These are phyloP conservation scores for Epicoccum nigrum DNA, from an alignment of 2,329 filamentous ascomycete species.

Conservation along the genomic window DNA sequence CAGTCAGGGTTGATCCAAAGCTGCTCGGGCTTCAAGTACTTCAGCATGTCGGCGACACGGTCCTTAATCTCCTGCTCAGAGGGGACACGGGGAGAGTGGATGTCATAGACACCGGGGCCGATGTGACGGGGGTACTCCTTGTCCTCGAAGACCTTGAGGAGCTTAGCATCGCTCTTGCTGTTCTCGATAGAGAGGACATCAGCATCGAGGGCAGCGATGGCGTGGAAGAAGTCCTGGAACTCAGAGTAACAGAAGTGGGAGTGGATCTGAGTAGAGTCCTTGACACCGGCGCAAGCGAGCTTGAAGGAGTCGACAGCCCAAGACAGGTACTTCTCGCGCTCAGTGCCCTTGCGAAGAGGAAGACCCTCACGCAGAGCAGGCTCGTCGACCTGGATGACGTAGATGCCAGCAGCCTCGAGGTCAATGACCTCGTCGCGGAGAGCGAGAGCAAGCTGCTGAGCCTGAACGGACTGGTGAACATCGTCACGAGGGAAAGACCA, in stretches of 20 bases:
- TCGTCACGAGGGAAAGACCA: slow-evolving; percentile 99
- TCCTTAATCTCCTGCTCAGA: slow-evolving; percentile 98
- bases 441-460: slow-evolving; percentile 96
- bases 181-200: slow-evolving; percentile 99
- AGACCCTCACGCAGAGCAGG: slow-evolving; percentile 99
- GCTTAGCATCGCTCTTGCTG: slow-evolving; percentile 99
- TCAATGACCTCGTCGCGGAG: slow-evolving; percentile 98
- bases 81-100: slow-evolving; percentile 98
- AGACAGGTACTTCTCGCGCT: slow-evolving; percentile 94
- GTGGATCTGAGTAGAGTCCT: slow-evolving; percentile 98
- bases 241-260: slow-evolving; percentile 99
- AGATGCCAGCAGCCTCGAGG: slow-evolving; percentile 94
- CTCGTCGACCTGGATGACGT: slow-evolving; percentile 99
- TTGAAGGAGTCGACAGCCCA: slow-evolving; percentile 99
- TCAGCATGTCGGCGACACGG: slow-evolving; percentile 96
- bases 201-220: slow-evolving; percentile 95
- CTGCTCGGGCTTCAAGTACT: slow-evolving; percentile 94
- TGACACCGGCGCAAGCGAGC: slow-evolving; percentile 88
- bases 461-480: slow-evolving; percentile 98
- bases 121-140: slow-evolving; percentile 98
- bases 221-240: slow-evolving; percentile 99
- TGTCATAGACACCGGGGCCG: slow-evolving; percentile 98
- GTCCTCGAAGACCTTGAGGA: slow-evolving; percentile 97
- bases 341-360: slow-evolving; percentile 88
- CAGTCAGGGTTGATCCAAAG: slow-evolving; percentile 99